Percentiles rank a stretch among this genome's conserved stretches.
These are phyloP conservation scores for Penicillium pancosmium DNA, from an alignment of 495 filamentous ascomycete genomes.

Conservation along the genomic window DNA sequence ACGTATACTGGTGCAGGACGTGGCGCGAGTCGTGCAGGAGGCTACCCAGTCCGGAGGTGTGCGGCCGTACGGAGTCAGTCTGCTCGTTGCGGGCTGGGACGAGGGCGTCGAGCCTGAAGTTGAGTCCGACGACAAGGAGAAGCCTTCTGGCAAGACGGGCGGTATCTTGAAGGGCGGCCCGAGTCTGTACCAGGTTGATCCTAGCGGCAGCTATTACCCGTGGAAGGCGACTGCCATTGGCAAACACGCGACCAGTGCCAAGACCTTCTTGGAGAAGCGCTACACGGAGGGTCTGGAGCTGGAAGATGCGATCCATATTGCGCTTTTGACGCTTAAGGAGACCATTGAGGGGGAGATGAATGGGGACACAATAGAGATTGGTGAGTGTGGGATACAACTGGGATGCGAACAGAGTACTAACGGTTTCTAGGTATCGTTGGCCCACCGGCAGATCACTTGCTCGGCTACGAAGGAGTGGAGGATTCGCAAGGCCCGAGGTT, in stretches of 20 bases:
- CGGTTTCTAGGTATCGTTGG: slow-evolving; percentile 79
- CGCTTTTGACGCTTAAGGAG: slow-evolving; percentile 95
- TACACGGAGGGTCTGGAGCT: slow-evolving; percentile 97
- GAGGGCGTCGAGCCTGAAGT: slow-evolving; percentile 83
- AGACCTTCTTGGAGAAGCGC: slow-evolving; percentile 98
- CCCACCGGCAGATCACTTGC: slow-evolving; percentile 85
- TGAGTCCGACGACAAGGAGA: slow-evolving; percentile 57
- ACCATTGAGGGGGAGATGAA: slow-evolving; percentile 99
- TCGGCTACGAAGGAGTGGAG: slow-evolving; percentile 91
- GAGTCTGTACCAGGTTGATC: slow-evolving; percentile 97
- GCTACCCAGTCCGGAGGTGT: slow-evolving; percentile 98
- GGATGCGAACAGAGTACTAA: slow-evolving; percentile 5
- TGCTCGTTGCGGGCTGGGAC: slow-evolving; percentile 97
- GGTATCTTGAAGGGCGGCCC: slow-evolving; percentile 95
- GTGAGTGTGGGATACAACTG: slow-evolving; percentile 49
- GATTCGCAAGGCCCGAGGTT: slow-evolving; percentile 89
- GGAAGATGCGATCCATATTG: slow-evolving; percentile 98
- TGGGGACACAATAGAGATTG: slow-evolving; percentile 98
- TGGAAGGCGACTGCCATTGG: slow-evolving; percentile 99
- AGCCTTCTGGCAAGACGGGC: slow-evolving; percentile 80
- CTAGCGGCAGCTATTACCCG: slow-evolving; percentile 94
- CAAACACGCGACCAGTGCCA: slow-evolving; percentile 96
- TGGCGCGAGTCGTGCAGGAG: slow-evolving; percentile 97
- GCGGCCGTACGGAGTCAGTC: slow-evolving; percentile 93
- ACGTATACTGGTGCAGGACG: slow-evolving; percentile 97